A percentile compares a stretch with the other conserved stretches of the same genome.
phyloP scores from a whole-genome alignment of 345 rosid species.

The Clausena lansium region DNA sequence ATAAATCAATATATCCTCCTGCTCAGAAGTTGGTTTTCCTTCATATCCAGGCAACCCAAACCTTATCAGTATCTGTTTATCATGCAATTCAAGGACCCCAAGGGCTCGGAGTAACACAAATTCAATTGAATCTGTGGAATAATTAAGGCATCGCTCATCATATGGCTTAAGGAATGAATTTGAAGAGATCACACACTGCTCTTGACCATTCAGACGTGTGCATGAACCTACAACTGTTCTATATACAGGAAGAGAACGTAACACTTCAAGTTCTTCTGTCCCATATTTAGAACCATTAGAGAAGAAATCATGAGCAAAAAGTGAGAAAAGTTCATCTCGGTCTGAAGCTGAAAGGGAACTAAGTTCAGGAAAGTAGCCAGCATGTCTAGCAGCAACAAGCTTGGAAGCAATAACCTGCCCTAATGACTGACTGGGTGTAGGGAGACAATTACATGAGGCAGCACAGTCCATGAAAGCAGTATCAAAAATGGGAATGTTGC shows the following conservation, averaged over 20 bases:
- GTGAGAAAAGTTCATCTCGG: slow-evolving; percentile 64
- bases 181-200: slow-evolving; percentile 69
- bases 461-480: slow-evolving; percentile 73
- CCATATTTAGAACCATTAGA: slow-evolving; percentile 58
- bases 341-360: slow-evolving; percentile 58
- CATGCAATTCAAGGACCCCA: slow-evolving; percentile 73
- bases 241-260: slow-evolving; percentile 78
- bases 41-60: slow-evolving; percentile 84
- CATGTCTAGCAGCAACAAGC: slow-evolving; percentile 69
- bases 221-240: slow-evolving; percentile 71
- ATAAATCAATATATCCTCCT: slow-evolving; percentile 72
- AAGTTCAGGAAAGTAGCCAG: slow-evolving; percentile 69
- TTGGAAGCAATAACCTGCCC: slow-evolving; percentile 87
- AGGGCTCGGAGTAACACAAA: slow-evolving; percentile 68
- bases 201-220: slow-evolving; percentile 50
- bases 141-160: slow-evolving; percentile 69
- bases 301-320: slow-evolving; percentile 75
- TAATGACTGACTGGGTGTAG: slow-evolving; percentile 60
- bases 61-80: slow-evolving; percentile 79
- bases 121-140: slow-evolving; percentile 59
- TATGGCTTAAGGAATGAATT: slow-evolving; percentile 79
- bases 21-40: slow-evolving; percentile 64
- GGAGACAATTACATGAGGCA: slow-evolving; percentile 60
- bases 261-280: slow-evolving; percentile 64
- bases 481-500: slow-evolving; percentile 79